Evolutionary conservation across 345 rosid species (phyloP).

Genomic region (Aquilaria malaccensis): DNA sequence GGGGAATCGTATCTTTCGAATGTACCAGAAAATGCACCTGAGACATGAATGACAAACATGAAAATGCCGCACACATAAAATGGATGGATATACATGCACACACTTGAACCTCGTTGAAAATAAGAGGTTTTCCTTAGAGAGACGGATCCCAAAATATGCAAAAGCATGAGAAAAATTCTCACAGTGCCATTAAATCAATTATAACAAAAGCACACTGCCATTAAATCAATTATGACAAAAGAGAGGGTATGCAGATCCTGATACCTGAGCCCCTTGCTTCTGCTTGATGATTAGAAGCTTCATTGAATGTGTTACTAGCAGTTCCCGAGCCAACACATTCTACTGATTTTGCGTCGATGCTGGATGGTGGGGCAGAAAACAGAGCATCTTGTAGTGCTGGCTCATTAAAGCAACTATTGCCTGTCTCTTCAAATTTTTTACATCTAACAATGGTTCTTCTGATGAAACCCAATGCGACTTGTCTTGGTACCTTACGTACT

Average conservation of each 20-base stretch:
- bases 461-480: conserved; percentile 62
- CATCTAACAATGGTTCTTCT: conserved; percentile 75
- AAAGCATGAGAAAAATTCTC: background rate
- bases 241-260: conserved; percentile 6
- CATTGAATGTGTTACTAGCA: conserved; percentile 81
- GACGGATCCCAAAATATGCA: background rate
- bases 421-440: conserved; percentile 65
- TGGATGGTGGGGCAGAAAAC: conserved; percentile 51
- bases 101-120: no score
- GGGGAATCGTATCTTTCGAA: conserved; percentile 27
- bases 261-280: conserved; percentile 88
- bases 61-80: background rate
- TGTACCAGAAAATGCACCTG: conserved; percentile 75
- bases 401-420: conserved; percentile 73
- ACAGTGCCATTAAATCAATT: background rate
- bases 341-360: conserved; percentile 70
- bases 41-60: conserved; percentile 13
- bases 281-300: conserved; percentile 55
- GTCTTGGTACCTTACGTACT: conserved; percentile 67
- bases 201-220: background rate
- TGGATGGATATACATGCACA: background rate
- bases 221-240: conserved; percentile 1
- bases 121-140: background rate
- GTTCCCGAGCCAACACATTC: conserved; percentile 96
- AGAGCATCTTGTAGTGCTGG: conserved; percentile 63